Evolutionary conservation across 2,329 filamentous ascomycete species (phyloP), one percentile per base, ranked within the genome.

Genomic region (Fusarium concolor): DNA sequence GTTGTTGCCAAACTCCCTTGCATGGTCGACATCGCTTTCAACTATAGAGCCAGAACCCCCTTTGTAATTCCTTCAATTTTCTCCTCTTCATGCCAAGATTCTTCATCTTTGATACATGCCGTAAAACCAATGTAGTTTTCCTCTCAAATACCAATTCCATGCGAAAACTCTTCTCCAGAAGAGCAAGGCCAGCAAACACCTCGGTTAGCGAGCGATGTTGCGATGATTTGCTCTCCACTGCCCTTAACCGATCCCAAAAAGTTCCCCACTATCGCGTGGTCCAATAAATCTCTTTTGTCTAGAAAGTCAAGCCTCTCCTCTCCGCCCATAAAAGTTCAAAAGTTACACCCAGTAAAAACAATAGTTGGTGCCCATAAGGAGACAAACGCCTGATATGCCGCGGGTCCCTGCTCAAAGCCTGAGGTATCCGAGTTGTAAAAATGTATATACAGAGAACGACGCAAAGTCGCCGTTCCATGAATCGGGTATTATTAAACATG

Each of bases 301-400:
- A 73, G 68, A 63, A 73, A 73, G 65, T 64, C 68, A 56, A 62
- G 46, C 37, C 29, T 72, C 68, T 53, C 56, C 56, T 56, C 45
- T 59, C 66, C 63, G 29, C 58, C 56, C 57, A 43, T 38, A 35
- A 65, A 63, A 12, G 52, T 53, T 55, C 57, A 41, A 56, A 62
- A 28, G 46, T 43, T 50, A 69, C 58, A 71, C 68, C 68, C 46
- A 62, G 45, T 56, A 45, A 60, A 52, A 54, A 41, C 42, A 24
- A 14, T 65, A 43, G 43, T 49, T 49, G 47, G 18, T 51, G 44
- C 35, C 31, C 59, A 45, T 47, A 60, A 62, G n/a, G 42, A 54
- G 60, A 59, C 61, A 56, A 76, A 75, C 73, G 74, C 74, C 74
- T 69, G 66, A 56, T 70, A 75, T 76, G 74, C 73, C 72, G 58